Evolutionary conservation across 495 filamentous ascomycete species (phyloP).

Genomic region (Neurospora tetraspora): DNA sequence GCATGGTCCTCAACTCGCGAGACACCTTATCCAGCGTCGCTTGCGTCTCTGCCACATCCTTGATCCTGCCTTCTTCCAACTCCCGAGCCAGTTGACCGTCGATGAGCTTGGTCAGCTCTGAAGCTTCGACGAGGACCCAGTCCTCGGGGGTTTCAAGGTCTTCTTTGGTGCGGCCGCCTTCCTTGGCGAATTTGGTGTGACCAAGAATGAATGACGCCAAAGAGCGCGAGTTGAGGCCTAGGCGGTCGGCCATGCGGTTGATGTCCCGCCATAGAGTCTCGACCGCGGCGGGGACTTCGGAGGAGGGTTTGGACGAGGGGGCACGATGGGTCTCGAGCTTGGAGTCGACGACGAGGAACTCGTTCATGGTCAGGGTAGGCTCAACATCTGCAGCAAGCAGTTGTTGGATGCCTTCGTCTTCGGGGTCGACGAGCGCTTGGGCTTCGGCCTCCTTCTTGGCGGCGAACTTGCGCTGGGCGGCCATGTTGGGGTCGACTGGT

Average conservation of each 20-base stretch:
- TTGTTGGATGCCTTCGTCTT: slow-evolving; percentile 45
- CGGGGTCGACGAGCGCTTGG: slow-evolving; percentile 41
- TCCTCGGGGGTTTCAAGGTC: slow-evolving; percentile 55
- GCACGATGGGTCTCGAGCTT: slow-evolving; percentile 9
- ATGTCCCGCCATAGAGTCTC: slow-evolving; percentile 86
- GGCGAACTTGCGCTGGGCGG: slow-evolving; percentile 31
- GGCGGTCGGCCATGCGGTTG: slow-evolving; percentile 89
- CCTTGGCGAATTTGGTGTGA: slow-evolving; percentile 43
- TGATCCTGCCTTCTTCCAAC: slow-evolving; percentile 57
- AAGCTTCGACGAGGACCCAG: slow-evolving; percentile 62
- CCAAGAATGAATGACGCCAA: slow-evolving; percentile 61
- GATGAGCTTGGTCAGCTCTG: slow-evolving; percentile 49
- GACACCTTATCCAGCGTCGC: slow-evolving; percentile 49
- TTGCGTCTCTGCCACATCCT: slow-evolving; percentile 53
- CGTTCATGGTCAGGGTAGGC: slow-evolving; percentile 41
- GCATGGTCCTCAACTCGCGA: slow-evolving; percentile 56
- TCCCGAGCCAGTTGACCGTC: slow-evolving; percentile 40
- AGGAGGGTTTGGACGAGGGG: slow-evolving; percentile 38
- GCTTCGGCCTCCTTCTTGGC: slow-evolving; percentile 40
- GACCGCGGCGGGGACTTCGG: slow-evolving; percentile 31
- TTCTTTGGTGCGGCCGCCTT: slow-evolving; percentile 37
- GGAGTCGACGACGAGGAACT: slow-evolving; percentile 41
- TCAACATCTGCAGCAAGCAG: slow-evolving; percentile 35
- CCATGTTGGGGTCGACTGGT: slow-evolving; percentile 26
- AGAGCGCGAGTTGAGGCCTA: slow-evolving; percentile 76